Percentiles rank a stretch among this genome's conserved stretches.
Conservation (phyloP, 2,329 filamentous ascomycete genomes). For the Monilinia aucupariae region DNA sequence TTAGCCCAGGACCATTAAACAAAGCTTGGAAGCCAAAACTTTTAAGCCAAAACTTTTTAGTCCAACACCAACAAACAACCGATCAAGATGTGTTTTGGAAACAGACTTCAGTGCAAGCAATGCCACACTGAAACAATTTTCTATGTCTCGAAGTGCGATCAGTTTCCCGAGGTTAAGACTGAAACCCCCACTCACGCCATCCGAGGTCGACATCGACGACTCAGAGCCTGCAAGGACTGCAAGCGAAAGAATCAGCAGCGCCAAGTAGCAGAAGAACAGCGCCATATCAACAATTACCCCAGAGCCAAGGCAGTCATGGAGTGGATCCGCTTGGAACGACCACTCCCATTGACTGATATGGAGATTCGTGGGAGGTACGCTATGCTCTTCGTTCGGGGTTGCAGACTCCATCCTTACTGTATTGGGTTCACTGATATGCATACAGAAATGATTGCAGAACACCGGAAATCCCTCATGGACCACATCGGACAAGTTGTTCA, state of each 20-base stretch:
- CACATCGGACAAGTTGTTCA: accelerated
- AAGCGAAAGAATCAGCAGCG: not conserved
- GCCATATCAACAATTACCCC: not conserved
- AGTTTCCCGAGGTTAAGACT: not conserved
- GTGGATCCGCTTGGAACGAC: not conserved
- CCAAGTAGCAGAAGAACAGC: not conserved
- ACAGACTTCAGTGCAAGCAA: not conserved
- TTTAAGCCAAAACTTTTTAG: not conserved
- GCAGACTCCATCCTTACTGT: constrained; percentile 7
- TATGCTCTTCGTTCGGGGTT: not conserved
- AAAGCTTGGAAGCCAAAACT: not conserved
- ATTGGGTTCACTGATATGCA: not conserved
- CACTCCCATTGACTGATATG: constrained; percentile 1
- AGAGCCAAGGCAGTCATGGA: not conserved
- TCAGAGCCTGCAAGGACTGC: not conserved
- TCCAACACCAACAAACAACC: too few species aligned
- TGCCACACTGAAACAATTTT: not conserved
- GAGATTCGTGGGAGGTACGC: not conserved
- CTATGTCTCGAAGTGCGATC: not conserved
- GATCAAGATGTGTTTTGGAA: constrained; percentile 4
- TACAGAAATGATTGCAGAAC: not conserved
- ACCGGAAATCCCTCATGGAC: accelerated
- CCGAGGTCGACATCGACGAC: not conserved
- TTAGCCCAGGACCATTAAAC: not conserved
- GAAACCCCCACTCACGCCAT: not conserved